Evolutionary conservation across 805 yeast genomes (phyloP), one percentile per base, ranked within the genome.

Genomic region (Nakazawaea laoshanensis): DNA sequence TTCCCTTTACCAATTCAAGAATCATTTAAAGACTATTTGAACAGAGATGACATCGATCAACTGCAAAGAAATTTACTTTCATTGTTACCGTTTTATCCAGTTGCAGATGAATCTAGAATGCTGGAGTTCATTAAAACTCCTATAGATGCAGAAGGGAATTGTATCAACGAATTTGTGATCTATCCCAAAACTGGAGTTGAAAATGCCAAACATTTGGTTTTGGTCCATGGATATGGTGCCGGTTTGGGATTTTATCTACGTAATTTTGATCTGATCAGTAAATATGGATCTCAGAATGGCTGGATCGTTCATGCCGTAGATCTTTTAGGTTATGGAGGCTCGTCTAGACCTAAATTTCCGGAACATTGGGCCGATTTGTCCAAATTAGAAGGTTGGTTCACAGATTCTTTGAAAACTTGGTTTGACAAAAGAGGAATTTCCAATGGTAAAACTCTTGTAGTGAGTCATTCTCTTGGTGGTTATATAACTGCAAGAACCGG

Each of bases 381-480:
- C 4, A 60, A 61, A 30, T 74, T 79, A 8, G 87, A 79, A 45
- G 48, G 54, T 13, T 76, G 77, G 69, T 81, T 80, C 47, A 70
- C 73, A 32, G 74, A 77, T 30, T 69, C 89, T 1, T 60, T 81
- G 27, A 69, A 68, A 30, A 58, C 57, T 15, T 85, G 95, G 94
- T 60, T 82, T 33, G 36, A 40, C 2, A 51, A 57, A 28, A 56
- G 79, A 32, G 39, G 49, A 5, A 32, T 55, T 16, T 32, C 47
- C 18, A 48, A 53, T 7, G 59, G 63, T 15, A 65, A 67, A 36
- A 74, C 74, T 38, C 57, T 78, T 32, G 67, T 74, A 27, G 71
- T 77, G 53, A 94, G 95, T 2, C 98, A 89, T 56, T 87, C 96
- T 0, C 66, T 92, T 71, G 98, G 98, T 4, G 96, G 94, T 0